phyloP scores from a whole-genome alignment of 2,329 filamentous ascomycete species.

The Pyrenophora tritici-repentis region DNA sequence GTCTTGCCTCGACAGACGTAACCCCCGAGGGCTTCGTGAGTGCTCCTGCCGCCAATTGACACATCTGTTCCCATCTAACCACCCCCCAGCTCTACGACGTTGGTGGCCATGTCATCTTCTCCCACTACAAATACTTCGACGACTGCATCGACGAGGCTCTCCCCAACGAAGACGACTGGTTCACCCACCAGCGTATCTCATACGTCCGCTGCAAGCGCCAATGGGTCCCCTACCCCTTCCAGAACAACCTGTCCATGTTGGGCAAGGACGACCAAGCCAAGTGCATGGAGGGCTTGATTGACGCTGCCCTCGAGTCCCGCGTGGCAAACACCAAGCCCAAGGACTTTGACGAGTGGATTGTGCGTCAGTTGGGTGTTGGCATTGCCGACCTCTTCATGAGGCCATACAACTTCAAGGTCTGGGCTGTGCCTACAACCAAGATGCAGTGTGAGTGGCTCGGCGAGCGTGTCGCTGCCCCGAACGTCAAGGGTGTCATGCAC shows the following conservation, averaged over 20 bases:
- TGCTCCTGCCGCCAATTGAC: conserved; percentile 41
- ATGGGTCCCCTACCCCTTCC: conserved; percentile 99
- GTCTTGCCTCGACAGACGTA: conserved; percentile 92
- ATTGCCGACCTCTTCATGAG: conserved; percentile 97
- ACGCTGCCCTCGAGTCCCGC: conserved; percentile 85
- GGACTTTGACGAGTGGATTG: conserved; percentile 98
- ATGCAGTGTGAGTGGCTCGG: conserved; percentile 99
- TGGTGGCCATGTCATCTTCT: conserved; percentile 97
- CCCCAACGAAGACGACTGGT: conserved; percentile 94
- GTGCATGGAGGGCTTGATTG: conserved; percentile 94
- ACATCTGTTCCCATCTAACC: conserved; percentile 23
- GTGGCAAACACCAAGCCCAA: conserved; percentile 90
- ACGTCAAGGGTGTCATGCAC: conserved; percentile 89
- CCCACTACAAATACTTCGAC: conserved; percentile 99
- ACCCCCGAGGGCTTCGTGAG: conserved; percentile 96
- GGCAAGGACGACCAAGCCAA: conserved; percentile 96
- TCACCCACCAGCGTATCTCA: conserved; percentile 95
- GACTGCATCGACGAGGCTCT: conserved; percentile 97
- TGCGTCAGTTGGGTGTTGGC: conserved; percentile 86
- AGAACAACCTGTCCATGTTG: conserved; percentile 99
- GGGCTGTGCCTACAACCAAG: conserved; percentile 98
- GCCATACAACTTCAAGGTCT: conserved; percentile 99
- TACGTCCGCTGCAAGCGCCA: conserved; percentile 96
- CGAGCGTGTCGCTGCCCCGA: conserved; percentile 95
- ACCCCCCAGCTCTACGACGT: conserved; percentile 85